These are phyloP conservation scores for Tetragonia tetragonoides DNA, from an alignment of 148 eudicot genomes.

Conservation along the genomic window DNA sequence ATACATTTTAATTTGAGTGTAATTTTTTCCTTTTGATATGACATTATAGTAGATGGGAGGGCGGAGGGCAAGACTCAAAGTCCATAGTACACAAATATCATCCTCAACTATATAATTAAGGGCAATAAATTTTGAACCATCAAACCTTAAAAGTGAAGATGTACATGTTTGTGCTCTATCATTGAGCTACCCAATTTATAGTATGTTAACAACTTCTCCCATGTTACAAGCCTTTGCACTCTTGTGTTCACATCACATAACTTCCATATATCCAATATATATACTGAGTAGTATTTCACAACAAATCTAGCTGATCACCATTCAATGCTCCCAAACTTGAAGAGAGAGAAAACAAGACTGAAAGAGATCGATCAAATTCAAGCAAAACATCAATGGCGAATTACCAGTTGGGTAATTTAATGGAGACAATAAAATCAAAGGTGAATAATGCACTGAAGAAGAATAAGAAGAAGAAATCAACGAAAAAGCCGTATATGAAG, in stretches of 20 bases:
- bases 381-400: conserved; percentile 34
- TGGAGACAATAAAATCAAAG: conserved; percentile 61
- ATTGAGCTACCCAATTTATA: too few species aligned
- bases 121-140: too few species aligned
- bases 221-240: background rate
- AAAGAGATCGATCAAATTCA: background rate
- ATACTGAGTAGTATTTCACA: background rate
- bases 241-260: conserved; percentile 3
- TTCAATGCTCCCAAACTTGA: background rate
- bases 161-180: too few species aligned
- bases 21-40: too few species aligned
- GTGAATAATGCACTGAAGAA: conserved; percentile 53
- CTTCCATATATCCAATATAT: background rate
- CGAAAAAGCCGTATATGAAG: conserved; percentile 60
- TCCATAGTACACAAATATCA: too few species aligned
- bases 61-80: too few species aligned
- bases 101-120: too few species aligned
- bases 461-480: conserved; percentile 30
- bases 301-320: background rate
- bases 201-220: background rate
- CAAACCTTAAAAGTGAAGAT: too few species aligned
- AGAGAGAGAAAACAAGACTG: background rate
- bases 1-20: too few species aligned
- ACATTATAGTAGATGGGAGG: too few species aligned
- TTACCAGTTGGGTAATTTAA: conserved; percentile 48